Percentiles rank a stretch among this genome's conserved stretches.
phyloP scores from a whole-genome alignment of 176 grass and related monocot species.

The Carex cristatella region DNA sequence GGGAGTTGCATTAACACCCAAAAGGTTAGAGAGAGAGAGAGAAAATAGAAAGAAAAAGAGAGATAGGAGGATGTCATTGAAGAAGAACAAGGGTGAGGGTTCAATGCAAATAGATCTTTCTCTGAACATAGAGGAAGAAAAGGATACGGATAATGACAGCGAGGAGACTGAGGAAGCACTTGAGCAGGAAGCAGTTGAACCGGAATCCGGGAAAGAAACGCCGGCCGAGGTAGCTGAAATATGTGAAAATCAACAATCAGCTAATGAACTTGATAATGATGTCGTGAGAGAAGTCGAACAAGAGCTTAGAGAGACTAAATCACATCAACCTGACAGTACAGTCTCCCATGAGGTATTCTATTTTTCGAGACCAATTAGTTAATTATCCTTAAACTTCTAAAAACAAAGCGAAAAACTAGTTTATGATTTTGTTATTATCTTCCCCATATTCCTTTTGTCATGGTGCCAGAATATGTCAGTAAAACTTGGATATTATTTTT shows the following conservation, averaged over 20 bases:
- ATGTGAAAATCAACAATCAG: conserved; percentile 22
- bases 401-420: neutral
- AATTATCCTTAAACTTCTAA: neutral
- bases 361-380: neutral
- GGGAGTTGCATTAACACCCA: conserved; percentile 50
- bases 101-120: conserved; percentile 60
- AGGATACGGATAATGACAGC: conserved; percentile 7
- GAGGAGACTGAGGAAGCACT: neutral
- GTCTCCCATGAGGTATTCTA: conserved; percentile 44
- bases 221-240: conserved; percentile 1
- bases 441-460: neutral
- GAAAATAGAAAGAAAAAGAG: neutral
- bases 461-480: neutral
- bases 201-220: conserved; percentile 22
- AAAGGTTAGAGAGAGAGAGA: conserved; percentile 27
- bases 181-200: conserved; percentile 13
- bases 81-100: conserved; percentile 45
- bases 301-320: conserved; percentile 21
- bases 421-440: neutral
- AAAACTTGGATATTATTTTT: neutral
- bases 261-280: conserved; percentile 36
- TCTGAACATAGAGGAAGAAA: conserved; percentile 30
- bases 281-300: conserved; percentile 11
- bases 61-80: conserved; percentile 42
- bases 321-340: conserved; percentile 26